A percentile compares a stretch with the other conserved stretches of the same genome.
Evolutionary conservation across 208 protist genomes (phyloP).

Genomic region (Endotrypanum monterogeii): DNA sequence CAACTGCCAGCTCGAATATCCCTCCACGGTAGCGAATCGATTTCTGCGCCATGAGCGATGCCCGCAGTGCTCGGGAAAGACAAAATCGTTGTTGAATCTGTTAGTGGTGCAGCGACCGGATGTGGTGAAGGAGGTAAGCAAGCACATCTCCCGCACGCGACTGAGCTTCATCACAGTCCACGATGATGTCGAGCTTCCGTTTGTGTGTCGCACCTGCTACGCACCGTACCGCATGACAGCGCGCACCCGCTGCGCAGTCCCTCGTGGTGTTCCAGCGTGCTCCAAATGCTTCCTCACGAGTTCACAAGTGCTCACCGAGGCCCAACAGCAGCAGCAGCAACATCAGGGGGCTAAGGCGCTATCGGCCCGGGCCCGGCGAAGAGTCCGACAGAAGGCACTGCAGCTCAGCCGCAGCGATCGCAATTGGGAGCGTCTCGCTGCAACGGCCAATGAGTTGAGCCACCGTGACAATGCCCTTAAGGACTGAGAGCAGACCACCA

Average conservation of each 20-base stretch:
- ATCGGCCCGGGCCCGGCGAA: constrained; percentile 5
- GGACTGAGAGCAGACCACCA: constrained; percentile 25
- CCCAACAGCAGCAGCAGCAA: constrained; percentile 10
- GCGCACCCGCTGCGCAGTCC: constrained; percentile 58
- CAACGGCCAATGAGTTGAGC: constrained; percentile 43
- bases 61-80: constrained; percentile 66
- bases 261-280: constrained; percentile 49
- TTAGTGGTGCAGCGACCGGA: constrained; percentile 75
- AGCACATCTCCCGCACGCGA: constrained; percentile 41
- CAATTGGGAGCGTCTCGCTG: constrained; percentile 26
- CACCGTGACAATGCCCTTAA: constrained; percentile 41
- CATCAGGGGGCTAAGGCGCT: not conserved
- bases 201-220: constrained; percentile 78
- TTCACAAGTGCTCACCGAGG: constrained; percentile 26
- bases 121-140: constrained; percentile 65
- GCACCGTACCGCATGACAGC: constrained; percentile 72
- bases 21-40: constrained; percentile 52
- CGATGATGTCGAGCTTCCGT: constrained; percentile 56
- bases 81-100: constrained; percentile 51
- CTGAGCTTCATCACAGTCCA: constrained; percentile 60
- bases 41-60: constrained; percentile 63
- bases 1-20: constrained; percentile 57
- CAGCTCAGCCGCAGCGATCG: constrained; percentile 31
- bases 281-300: constrained; percentile 65
- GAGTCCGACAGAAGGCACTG: constrained; percentile 23